A percentile compares a stretch with the other conserved stretches of the same genome.
phyloP scores from a whole-genome alignment of 371 early-diverging fungal species.

The Mucor circinelloides region DNA sequence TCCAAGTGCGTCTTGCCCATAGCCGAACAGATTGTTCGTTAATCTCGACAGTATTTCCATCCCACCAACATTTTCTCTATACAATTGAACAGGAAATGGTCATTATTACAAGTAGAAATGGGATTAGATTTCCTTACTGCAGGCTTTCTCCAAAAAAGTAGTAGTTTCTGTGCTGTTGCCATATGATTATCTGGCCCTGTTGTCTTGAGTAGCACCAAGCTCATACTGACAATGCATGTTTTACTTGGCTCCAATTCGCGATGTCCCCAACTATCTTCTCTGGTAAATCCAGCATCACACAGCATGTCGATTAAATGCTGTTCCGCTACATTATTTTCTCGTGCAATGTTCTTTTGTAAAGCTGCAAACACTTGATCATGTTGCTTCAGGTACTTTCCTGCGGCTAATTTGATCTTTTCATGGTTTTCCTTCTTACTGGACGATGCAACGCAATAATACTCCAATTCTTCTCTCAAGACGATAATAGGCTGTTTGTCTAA shows the following conservation, averaged over 20 bases:
- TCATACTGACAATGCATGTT: slow-evolving; percentile 65
- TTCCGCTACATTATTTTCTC: slow-evolving; percentile 76
- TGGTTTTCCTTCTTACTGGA: slow-evolving; percentile 33
- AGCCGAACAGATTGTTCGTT: slow-evolving; percentile 58
- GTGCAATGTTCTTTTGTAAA: slow-evolving; percentile 65
- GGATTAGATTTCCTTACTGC: slow-evolving; percentile 47
- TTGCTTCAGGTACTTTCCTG: slow-evolving; percentile 60
- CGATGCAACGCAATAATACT: slow-evolving; percentile 57
- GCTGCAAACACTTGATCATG: slow-evolving; percentile 70
- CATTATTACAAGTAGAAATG: too few relatives aligned
- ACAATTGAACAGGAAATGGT: not conserved
- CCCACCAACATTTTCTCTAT: slow-evolving; percentile 84
- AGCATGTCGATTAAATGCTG: slow-evolving; percentile 82
- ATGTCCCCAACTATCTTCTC: slow-evolving; percentile 72
- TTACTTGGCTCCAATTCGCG: slow-evolving; percentile 67
- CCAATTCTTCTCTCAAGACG: slow-evolving; percentile 61
- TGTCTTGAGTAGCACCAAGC: slow-evolving; percentile 69
- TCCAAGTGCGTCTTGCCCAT: slow-evolving; percentile 83
- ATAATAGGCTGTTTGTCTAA: slow-evolving; percentile 70
- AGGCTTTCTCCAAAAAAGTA: slow-evolving; percentile 80
- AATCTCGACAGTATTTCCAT: slow-evolving; percentile 65
- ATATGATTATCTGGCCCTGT: slow-evolving; percentile 68
- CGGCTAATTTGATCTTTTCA: slow-evolving; percentile 49
- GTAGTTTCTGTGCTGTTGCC: slow-evolving; percentile 72
- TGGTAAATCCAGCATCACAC: slow-evolving; percentile 72